Evolutionary conservation across 768 basidiomycete species (phyloP).

Genomic region (Hebeloma cylindrosporum): DNA sequence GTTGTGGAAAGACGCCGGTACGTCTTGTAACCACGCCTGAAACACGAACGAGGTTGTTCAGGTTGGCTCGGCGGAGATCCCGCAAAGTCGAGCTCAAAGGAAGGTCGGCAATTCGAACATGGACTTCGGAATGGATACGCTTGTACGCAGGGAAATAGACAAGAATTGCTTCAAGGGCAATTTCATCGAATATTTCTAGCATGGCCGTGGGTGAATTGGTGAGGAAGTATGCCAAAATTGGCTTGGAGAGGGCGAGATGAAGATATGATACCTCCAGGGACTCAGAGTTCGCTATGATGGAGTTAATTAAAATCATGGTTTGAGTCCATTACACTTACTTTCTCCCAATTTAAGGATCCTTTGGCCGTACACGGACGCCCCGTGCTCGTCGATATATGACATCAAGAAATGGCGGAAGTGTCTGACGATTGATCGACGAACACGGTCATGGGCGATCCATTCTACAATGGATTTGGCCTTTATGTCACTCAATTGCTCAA

Average conservation of each 20-base stretch:
- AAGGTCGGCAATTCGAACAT: conserved; percentile 94
- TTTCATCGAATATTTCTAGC: conserved; percentile 93
- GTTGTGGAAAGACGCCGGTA: conserved; percentile 96
- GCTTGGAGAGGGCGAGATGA: conserved; percentile 90
- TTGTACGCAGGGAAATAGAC: conserved; percentile 96
- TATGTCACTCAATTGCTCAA: conserved; percentile 96
- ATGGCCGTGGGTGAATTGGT: conserved; percentile 93
- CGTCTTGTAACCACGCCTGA: conserved; percentile 94
- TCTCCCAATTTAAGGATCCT: conserved; percentile 93
- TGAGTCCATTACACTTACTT: conserved; percentile 50
- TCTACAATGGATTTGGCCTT: conserved; percentile 97
- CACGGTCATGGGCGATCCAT: conserved; percentile 94
- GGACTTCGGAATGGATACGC: conserved; percentile 96
- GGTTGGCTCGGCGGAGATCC: conserved; percentile 86
- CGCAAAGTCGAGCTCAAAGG: conserved; percentile 89
- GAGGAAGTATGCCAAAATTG: conserved; percentile 96
- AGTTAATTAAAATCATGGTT: conserved; percentile 7
- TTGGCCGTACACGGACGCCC: conserved; percentile 91
- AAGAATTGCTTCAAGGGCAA: conserved; percentile 90
- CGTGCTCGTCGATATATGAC: conserved; percentile 92
- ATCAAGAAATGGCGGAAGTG: conserved; percentile 96
- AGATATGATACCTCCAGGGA: conserved; percentile 96
- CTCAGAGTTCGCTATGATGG: conserved; percentile 82
- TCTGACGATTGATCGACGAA: conserved; percentile 83
- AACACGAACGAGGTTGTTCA: conserved; percentile 95